Percentiles rank a stretch among this genome's conserved stretches.
phyloP scores from a whole-genome alignment of 192 early-diverging fungal genomes.

The Geosiphon pyriformis region DNA sequence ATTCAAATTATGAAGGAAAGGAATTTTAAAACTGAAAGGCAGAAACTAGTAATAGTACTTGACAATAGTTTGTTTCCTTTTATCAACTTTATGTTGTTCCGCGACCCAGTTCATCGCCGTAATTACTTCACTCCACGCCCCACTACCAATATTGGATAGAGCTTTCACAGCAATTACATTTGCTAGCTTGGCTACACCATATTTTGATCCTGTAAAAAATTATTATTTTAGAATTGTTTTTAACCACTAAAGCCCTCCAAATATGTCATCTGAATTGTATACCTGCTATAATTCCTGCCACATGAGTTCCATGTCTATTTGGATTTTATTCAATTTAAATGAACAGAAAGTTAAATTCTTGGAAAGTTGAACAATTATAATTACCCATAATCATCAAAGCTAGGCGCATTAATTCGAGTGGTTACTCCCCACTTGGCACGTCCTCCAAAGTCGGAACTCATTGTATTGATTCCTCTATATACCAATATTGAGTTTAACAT shows the following conservation, averaged over 20 bases:
- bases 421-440: slow-evolving; percentile 57
- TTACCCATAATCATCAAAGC: neutral
- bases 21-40: slow-evolving; percentile 32
- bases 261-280: slow-evolving; percentile 12
- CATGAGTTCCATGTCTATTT: slow-evolving; percentile 75
- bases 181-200: slow-evolving; percentile 55
- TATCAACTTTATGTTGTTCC: neutral
- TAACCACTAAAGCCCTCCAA: slow-evolving; percentile 56
- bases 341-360: neutral
- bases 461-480: slow-evolving; percentile 52
- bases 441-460: slow-evolving; percentile 67
- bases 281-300: slow-evolving; percentile 83
- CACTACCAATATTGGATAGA: slow-evolving; percentile 42
- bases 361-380: neutral
- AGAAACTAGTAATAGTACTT: slow-evolving; percentile 26
- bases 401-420: slow-evolving; percentile 45
- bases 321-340: no score
- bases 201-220: slow-evolving; percentile 23
- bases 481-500: neutral
- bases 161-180: slow-evolving; percentile 56
- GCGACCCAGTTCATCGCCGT: slow-evolving; percentile 60
- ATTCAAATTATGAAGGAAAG: slow-evolving; percentile 24
- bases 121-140: slow-evolving; percentile 39
- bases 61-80: slow-evolving; percentile 4
- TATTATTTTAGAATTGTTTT: slow-evolving; percentile 40